Evolutionary conservation across 768 basidiomycete species (phyloP).

Genomic region (Collybia sp.): DNA sequence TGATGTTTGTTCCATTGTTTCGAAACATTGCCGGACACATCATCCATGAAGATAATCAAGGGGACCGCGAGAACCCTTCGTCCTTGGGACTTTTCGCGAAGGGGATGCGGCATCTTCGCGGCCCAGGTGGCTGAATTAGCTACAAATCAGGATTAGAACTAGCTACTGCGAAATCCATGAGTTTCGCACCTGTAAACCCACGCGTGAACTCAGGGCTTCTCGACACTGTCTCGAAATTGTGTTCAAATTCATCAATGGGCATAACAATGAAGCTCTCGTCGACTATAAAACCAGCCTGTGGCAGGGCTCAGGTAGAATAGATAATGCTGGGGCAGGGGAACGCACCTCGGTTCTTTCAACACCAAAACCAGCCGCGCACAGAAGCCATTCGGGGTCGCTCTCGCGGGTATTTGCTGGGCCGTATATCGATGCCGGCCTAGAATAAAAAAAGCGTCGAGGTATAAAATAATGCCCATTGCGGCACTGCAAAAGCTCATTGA

Average conservation of each 20-base stretch:
- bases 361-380: background rate
- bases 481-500: background rate
- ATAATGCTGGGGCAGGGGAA: background rate
- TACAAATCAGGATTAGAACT: background rate
- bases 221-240: background rate
- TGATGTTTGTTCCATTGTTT: constrained; percentile 23
- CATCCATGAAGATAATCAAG: constrained; percentile 17
- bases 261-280: background rate
- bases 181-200: background rate
- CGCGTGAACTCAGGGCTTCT: background rate
- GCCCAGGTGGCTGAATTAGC: background rate
- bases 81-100: constrained; percentile 7
- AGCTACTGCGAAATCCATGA: background rate
- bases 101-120: background rate
- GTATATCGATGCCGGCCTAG: too few relatives aligned
- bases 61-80: constrained; percentile 9
- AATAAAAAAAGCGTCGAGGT: background rate
- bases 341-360: background rate
- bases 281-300: background rate
- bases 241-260: background rate
- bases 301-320: background rate
- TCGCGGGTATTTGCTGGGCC: too few relatives aligned
- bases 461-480: background rate
- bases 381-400: background rate
- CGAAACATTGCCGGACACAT: constrained; percentile 19